Conservation (phyloP, 441 rosid genomes). For the Metrosideros polymorpha region DNA sequence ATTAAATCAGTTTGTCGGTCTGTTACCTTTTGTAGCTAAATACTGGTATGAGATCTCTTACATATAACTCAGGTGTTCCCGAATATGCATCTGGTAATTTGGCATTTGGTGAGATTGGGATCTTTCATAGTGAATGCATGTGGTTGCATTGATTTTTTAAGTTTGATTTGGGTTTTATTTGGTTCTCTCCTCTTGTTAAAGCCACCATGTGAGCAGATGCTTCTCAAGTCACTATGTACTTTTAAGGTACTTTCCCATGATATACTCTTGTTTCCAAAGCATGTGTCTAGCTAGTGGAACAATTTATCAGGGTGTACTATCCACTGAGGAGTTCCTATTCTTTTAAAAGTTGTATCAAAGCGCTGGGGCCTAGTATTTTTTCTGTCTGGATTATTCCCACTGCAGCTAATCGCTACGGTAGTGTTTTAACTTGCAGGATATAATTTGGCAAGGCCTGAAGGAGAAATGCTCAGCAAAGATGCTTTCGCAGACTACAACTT, state of each 20-base stretch:
- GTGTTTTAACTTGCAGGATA: conserved; percentile 31
- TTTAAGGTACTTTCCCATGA: background rate
- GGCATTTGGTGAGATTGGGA: background rate
- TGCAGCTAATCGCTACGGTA: background rate
- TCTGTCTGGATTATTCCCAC: background rate
- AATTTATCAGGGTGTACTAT: background rate
- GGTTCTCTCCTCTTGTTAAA: background rate
- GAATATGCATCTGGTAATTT: background rate
- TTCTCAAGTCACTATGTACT: background rate
- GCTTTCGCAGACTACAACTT: conserved; percentile 34
- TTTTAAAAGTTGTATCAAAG: background rate
- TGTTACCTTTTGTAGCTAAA: background rate
- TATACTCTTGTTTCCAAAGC: background rate
- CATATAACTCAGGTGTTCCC: background rate
- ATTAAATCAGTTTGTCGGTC: background rate
- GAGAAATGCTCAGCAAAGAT: conserved; percentile 64
- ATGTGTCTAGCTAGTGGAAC: background rate
- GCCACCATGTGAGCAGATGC: background rate
- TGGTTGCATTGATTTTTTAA: background rate
- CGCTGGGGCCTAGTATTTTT: background rate
- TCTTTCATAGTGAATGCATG: background rate
- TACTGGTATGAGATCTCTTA: background rate
- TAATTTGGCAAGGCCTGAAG: conserved; percentile 52
- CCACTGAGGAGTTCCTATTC: background rate
- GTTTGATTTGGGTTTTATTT: background rate